Evolutionary conservation across 139 green algal genomes (phyloP).

Genomic region (Trebouxia sp.): DNA sequence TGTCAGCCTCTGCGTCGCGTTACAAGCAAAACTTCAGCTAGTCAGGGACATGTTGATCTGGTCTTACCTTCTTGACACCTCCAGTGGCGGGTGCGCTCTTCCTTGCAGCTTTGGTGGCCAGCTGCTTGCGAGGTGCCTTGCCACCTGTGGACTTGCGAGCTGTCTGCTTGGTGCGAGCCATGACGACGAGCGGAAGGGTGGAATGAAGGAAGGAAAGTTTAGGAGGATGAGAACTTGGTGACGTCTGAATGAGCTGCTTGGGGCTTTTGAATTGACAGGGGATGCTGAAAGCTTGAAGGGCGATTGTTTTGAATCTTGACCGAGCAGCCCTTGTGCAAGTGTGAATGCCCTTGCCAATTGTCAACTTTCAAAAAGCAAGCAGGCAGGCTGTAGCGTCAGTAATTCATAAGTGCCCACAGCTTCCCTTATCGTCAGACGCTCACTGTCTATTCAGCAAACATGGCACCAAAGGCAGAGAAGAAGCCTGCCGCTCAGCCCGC

Average conservation of each 20-base stretch:
- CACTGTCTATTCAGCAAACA: too few species aligned
- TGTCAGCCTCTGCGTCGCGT: background rate
- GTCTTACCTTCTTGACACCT: constrained; percentile 72
- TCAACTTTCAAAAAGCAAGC: background rate
- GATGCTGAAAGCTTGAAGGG: too few species aligned
- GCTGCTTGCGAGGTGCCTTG: constrained; percentile 93
- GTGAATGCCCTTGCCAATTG: background rate
- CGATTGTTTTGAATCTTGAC: background rate
- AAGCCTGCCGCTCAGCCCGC: background rate
- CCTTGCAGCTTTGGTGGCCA: constrained; percentile 88
- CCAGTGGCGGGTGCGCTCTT: constrained; percentile 52
- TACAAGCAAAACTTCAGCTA: background rate
- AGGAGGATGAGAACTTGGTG: background rate
- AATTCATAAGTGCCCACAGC: background rate
- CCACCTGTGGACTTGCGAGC: constrained; percentile 86
- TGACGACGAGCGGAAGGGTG: constrained; percentile 29
- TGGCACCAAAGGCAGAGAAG: constrained; percentile 30
- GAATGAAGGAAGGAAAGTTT: background rate
- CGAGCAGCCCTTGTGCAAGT: background rate
- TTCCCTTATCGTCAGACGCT: too few species aligned
- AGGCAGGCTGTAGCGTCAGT: background rate
- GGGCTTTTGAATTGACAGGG: background rate
- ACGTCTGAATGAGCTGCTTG: too few species aligned
- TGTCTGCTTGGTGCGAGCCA: constrained; percentile 98
- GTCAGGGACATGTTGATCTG: background rate